A percentile compares a stretch with the other conserved stretches of the same genome.
phyloP scores from a whole-genome alignment of 2,329 filamentous ascomycete genomes.

The Paecilomyces variotii region DNA sequence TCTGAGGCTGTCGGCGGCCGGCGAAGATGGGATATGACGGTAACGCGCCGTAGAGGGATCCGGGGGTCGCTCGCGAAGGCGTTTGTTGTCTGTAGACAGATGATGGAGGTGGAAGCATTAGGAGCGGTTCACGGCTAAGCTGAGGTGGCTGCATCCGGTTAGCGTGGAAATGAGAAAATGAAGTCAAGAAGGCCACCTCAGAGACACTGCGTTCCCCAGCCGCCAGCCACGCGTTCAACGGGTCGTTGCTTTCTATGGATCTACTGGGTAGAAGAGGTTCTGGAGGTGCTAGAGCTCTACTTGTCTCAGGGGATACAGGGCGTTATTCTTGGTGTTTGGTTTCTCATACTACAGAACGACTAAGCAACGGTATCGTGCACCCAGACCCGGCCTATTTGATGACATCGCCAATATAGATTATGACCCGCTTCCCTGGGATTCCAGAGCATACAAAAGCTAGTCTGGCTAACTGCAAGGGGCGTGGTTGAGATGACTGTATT shows the following conservation, averaged over 20 bases:
- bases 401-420: background rate
- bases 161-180: constrained; percentile 23
- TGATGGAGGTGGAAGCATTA: constrained; percentile 25
- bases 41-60: constrained; percentile 8
- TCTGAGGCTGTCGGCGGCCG: constrained; percentile 10
- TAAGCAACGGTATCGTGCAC: background rate
- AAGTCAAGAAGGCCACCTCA: constrained; percentile 10
- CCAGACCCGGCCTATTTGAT: background rate
- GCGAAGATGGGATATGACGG: constrained; percentile 4
- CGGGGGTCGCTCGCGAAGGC: constrained; percentile 15
- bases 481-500: constrained; percentile 6
- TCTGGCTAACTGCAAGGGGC: background rate
- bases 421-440: background rate
- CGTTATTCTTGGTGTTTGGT: background rate
- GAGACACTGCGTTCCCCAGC: constrained; percentile 6
- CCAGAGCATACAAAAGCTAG: background rate
- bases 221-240: background rate
- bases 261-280: background rate
- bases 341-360: background rate
- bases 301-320: background rate
- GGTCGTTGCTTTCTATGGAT: background rate
- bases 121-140: constrained; percentile 29
- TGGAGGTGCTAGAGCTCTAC: background rate
- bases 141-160: constrained; percentile 36
- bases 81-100: constrained; percentile 18